A percentile compares a stretch with the other conserved stretches of the same genome.
Conservation (phyloP, 768 basidiomycete species). For the Mrakia hoshinonis region DNA sequence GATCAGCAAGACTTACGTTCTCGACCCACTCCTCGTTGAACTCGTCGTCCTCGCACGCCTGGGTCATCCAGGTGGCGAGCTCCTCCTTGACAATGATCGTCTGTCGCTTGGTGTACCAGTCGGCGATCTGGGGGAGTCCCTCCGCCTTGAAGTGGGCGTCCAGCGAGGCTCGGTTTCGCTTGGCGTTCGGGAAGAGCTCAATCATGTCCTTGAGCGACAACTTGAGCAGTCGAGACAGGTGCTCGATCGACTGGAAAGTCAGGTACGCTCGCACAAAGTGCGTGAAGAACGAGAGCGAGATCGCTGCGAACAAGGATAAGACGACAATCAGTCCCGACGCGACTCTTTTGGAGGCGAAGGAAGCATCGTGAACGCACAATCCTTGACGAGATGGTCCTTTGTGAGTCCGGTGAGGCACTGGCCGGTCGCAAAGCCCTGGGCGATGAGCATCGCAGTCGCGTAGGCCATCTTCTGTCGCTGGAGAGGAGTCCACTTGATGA, state of each 20-base stretch:
- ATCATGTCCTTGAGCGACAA: conserved; percentile 68
- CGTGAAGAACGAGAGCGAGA: conserved; percentile 66
- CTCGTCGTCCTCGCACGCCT: conserved; percentile 57
- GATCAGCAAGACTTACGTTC: conserved; percentile 47
- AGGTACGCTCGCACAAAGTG: conserved; percentile 75
- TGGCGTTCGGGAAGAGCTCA: conserved; percentile 77
- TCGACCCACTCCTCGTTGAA: conserved; percentile 45
- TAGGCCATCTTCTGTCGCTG: conserved; percentile 77
- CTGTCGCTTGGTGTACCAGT: conserved; percentile 91
- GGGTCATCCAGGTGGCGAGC: conserved; percentile 45
- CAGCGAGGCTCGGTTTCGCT: conserved; percentile 61
- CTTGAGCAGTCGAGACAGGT: conserved; percentile 50
- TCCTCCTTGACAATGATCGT: conserved; percentile 70
- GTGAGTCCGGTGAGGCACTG: conserved; percentile 70
- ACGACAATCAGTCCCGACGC: background rate
- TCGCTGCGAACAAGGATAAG: conserved; percentile 47
- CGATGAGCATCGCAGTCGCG: conserved; percentile 70
- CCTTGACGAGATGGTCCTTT: conserved; percentile 93
- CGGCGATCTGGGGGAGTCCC: conserved; percentile 69
- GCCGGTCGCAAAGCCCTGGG: conserved; percentile 71
- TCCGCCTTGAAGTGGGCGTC: conserved; percentile 81
- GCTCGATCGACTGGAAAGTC: conserved; percentile 68
- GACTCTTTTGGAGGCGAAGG: background rate
- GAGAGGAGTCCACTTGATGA: conserved; percentile 58
- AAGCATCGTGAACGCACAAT: conserved; percentile 49